Conservation (phyloP, 192 early-diverging fungal species). For the Allomyces arbusculus region DNA sequence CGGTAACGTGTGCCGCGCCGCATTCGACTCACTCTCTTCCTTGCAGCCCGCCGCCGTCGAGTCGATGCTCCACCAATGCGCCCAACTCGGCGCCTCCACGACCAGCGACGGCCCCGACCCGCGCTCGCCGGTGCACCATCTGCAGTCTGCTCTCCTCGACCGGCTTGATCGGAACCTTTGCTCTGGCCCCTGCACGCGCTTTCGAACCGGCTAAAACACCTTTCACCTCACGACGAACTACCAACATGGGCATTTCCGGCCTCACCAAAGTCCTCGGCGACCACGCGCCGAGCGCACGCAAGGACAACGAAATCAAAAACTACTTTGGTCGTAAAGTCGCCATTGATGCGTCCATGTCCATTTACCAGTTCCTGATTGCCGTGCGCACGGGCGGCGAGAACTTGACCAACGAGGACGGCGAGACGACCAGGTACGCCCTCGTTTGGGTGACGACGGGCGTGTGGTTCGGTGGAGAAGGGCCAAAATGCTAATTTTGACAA, state of each 20-base stretch:
- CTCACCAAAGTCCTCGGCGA: conserved; percentile 82
- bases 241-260: conserved; percentile 59
- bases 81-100: too few relatives aligned
- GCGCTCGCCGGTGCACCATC: too few relatives aligned
- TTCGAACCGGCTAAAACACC: too few relatives aligned
- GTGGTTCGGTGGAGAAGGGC: not conserved
- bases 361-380: conserved; percentile 97
- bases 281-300: conserved; percentile 65
- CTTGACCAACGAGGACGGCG: conserved; percentile 69
- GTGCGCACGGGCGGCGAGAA: conserved; percentile 80
- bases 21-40: too few relatives aligned
- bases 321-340: conserved; percentile 89
- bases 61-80: too few relatives aligned
- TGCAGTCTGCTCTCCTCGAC: too few relatives aligned
- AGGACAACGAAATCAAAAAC: conserved; percentile 62
- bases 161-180: too few relatives aligned
- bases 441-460: not conserved
- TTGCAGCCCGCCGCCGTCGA: too few relatives aligned
- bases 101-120: too few relatives aligned
- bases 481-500: not conserved
- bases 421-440: conserved; percentile 76
- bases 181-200: too few relatives aligned
- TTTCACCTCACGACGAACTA: too few relatives aligned
- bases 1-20: too few relatives aligned
- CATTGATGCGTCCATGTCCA: conserved; percentile 90